Evolutionary conservation across 129 eudicot species (phyloP), one percentile per base, ranked within the genome.

Genomic region (Artemisia tridentata): DNA sequence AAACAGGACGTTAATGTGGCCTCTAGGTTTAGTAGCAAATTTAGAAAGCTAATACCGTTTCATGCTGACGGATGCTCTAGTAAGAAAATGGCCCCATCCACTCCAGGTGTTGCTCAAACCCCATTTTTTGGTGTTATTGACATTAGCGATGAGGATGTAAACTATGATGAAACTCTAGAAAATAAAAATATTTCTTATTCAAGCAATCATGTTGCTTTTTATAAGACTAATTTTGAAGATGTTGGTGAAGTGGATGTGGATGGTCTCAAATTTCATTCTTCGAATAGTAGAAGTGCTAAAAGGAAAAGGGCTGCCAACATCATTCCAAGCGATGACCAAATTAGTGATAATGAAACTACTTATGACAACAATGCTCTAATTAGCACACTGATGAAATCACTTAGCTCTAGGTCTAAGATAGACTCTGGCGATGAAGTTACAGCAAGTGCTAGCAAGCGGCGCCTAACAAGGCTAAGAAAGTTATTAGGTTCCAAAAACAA

Each of bases 61-160:
- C 76, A 72, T 62, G 77, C 68, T 73, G 82, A 72, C 15, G 78
- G 73, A 70, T 78, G 62, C 63, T 65, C 83, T 18, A 29, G 47
- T 18, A 77, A 69, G 75, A 83, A 75, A 38, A 68, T 85, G 65
- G 72, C 82, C 41, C 95, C 95, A 34, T 53, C 56, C 29, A 63
- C 59, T 43, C 45, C 10, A 38, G 45, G 45, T 38, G 10, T 38
- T 31, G 41, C 7, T 31, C 41, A 31, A 31, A 31, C 7, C 41
- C 41, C 7, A 31, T 31, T 4, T 31, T 31, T 5, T 31, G 7
- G 1, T 31, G 41, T 31, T 31, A 31, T 31, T 31, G 41, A 31
- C 41, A 31, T 5, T 31, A 31, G 7, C 41, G 0, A 31, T 31
- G 41, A 29, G 38, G 0, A 29, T 29, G 38, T 29, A 4, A 29